Evolutionary conservation across 2,329 filamentous ascomycete species (phyloP), one percentile per base, ranked within the genome.

Genomic region (Clonostachys rosea): DNA sequence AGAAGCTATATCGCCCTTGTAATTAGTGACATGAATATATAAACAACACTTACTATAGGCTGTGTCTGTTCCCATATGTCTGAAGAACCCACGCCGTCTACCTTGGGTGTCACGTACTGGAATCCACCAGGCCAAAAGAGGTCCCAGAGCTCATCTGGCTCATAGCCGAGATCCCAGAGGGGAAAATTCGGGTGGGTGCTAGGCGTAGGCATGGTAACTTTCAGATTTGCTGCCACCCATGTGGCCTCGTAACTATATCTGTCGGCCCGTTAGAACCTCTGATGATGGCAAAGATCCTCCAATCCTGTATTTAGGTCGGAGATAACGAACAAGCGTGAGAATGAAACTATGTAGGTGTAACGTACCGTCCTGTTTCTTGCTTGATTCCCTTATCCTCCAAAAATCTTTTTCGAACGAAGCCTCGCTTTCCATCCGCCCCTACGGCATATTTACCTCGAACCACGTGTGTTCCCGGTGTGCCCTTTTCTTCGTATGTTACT

Each of bases 181-280:
- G 73, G 70, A 44, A 77, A 75, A 1, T 65, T 52, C 1, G 74
- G 74, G 52, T 78, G 75, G 1, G 69, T 67, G 30, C 71, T 52
- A 6, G 60, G 64, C 1, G 69, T 76, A 0, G 74, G 74, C 1
- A 68, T 50, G 2, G 57, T 57, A 20, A 78, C 61, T 20, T 69
- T 56, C 51, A 69, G 63, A 47, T 78, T 78, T 5, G 69, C 54
- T 2, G 75, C 74, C 5, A 78, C 66, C 74, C 75, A 78, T 0
- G 63, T 68, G 13, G 60, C 68, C 11, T 65, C 58, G 49, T 71
- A 72, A 3, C 24, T 3, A 3, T 30, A 30, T 30, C 24, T 30
- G 9, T 10, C 9, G 24, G 24, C 24, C 9, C 2, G 24, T 30
- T 30, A 30, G 24, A 30, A 1, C 10, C 24, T 30, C 4, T 30